These are phyloP conservation scores for Saccharomyces eubayanus DNA, from an alignment of 805 yeast genomes.

Conservation along the genomic window DNA sequence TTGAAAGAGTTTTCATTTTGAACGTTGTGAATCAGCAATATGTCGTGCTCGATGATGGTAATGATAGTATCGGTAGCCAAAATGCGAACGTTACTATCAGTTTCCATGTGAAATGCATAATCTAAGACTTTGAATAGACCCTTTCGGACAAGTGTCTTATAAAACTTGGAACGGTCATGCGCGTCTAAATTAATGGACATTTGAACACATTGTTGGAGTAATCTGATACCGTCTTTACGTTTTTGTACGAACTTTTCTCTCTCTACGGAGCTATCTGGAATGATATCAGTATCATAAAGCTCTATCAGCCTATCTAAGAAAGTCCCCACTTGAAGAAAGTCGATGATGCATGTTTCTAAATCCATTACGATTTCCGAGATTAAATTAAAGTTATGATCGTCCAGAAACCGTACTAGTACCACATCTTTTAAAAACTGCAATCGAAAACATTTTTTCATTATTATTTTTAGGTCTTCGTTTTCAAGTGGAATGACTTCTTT, in stretches of 20 bases:
- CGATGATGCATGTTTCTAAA: slow-evolving; percentile 28
- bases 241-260: slow-evolving; percentile 17
- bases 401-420: slow-evolving; percentile 70
- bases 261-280: not conserved
- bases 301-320: slow-evolving; percentile 54
- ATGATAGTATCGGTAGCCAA: slow-evolving; percentile 76
- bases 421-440: slow-evolving; percentile 81
- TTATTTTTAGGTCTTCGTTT: slow-evolving; percentile 39
- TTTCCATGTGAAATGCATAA: slow-evolving; percentile 56
- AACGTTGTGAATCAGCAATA: slow-evolving; percentile 42
- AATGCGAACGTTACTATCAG: slow-evolving; percentile 39
- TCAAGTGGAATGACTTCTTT: slow-evolving; percentile 64
- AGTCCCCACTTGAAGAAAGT: slow-evolving; percentile 25
- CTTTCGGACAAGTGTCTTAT: slow-evolving; percentile 48
- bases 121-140: slow-evolving; percentile 66
- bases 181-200: slow-evolving; percentile 63
- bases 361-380: slow-evolving; percentile 39
- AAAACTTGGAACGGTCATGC: slow-evolving; percentile 59
- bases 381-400: slow-evolving; percentile 66
- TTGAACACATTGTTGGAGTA: slow-evolving; percentile 71
- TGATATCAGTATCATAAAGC: slow-evolving; percentile 34
- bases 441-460: slow-evolving; percentile 68
- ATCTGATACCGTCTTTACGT: slow-evolving; percentile 62
- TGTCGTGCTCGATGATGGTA: slow-evolving; percentile 77
- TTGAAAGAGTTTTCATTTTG: slow-evolving; percentile 14